phyloP scores from a whole-genome alignment of 176 grass and related monocot genomes.

The Eleusine coracana region DNA sequence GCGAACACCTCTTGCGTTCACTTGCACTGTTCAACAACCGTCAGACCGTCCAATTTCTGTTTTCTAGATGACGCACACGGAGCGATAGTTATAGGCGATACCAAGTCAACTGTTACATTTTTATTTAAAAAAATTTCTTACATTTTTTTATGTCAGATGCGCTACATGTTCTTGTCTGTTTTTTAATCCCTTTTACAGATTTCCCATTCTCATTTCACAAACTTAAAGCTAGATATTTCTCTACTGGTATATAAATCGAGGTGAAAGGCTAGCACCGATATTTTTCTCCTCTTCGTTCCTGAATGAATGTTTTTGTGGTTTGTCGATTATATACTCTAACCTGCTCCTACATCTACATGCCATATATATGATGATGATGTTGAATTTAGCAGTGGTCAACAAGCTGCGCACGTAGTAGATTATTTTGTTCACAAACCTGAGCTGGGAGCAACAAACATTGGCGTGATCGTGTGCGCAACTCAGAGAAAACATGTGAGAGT shows the following conservation, averaged over 20 bases:
- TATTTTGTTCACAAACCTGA: neutral
- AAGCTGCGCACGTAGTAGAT: neutral
- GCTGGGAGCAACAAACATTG: neutral
- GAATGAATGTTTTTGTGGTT: neutral
- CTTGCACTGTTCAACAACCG: too few species aligned
- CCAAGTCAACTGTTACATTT: too few species aligned
- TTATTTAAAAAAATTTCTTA: too few species aligned
- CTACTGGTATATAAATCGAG: too few species aligned
- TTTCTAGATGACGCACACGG: too few species aligned
- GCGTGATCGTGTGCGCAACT: constrained; percentile 42
- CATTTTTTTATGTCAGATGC: neutral
- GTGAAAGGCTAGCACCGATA: neutral
- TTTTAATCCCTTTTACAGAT: neutral
- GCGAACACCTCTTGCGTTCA: too few species aligned
- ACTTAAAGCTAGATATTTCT: neutral
- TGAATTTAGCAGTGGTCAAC: neutral
- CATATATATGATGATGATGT: neutral
- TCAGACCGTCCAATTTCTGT: too few species aligned
- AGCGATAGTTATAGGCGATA: too few species aligned
- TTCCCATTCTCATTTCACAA: neutral
- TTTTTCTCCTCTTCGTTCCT: neutral
- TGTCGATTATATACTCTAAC: neutral
- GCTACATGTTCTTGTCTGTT: neutral
- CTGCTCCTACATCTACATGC: neutral
- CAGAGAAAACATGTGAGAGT: constrained; percentile 19